Evolutionary conservation across 306 rosid genomes (phyloP).

Genomic region (Cicer yamashitae): DNA sequence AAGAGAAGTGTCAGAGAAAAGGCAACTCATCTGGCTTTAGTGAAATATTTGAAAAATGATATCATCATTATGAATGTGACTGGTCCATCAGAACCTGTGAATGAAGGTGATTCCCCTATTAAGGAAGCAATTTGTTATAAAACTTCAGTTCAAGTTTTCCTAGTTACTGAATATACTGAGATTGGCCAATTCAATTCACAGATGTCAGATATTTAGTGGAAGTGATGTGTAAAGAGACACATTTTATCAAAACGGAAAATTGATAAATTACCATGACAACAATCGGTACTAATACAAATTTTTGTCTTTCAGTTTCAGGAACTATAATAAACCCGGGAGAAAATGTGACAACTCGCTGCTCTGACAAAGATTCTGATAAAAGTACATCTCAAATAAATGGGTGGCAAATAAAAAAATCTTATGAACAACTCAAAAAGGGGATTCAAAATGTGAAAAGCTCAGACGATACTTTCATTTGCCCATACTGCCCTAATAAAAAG

Average conservation of each 20-base stretch:
- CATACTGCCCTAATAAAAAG: slow-evolving; percentile 73
- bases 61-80: slow-evolving; percentile 48
- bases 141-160: slow-evolving; percentile 26
- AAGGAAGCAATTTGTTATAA: slow-evolving; percentile 2
- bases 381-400: slow-evolving; percentile 63
- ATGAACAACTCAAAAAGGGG: slow-evolving; percentile 75
- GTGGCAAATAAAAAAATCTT: slow-evolving; percentile 50
- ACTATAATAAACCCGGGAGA: slow-evolving; percentile 43
- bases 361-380: slow-evolving; percentile 57
- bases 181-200: slow-evolving; percentile 31
- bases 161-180: slow-evolving; percentile 25
- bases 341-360: slow-evolving; percentile 47
- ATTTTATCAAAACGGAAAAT: slow-evolving; percentile 18
- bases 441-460: slow-evolving; percentile 61
- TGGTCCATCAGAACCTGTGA: slow-evolving; percentile 58
- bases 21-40: slow-evolving; percentile 84
- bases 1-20: slow-evolving; percentile 77
- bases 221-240: not conserved
- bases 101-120: slow-evolving; percentile 54
- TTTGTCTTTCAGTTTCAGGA: slow-evolving; percentile 60
- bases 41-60: slow-evolving; percentile 71
- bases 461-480: slow-evolving; percentile 71
- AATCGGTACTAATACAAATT: slow-evolving; percentile 8
- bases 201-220: not conserved
- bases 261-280: not conserved